Conservation (phyloP, 768 basidiomycete species). For the Leucogyrophana mollusca region DNA sequence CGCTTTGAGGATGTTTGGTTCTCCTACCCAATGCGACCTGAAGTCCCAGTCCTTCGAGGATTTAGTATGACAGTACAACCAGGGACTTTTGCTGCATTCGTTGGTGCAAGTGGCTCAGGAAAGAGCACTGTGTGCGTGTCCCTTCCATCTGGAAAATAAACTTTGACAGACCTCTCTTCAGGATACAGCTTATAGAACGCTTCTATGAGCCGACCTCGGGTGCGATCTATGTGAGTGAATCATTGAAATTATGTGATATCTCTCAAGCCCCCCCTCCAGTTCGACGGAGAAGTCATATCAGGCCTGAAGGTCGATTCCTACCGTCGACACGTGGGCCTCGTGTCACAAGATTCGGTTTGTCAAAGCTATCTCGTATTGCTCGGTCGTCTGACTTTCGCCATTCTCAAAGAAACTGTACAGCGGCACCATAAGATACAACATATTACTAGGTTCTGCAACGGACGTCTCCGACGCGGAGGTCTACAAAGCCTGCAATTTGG, state of each 20-base stretch:
- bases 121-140: constrained; percentile 41
- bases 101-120: constrained; percentile 40
- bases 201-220: constrained; percentile 60
- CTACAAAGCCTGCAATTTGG: constrained; percentile 47
- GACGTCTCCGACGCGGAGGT: constrained; percentile 44
- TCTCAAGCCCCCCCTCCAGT: constrained; percentile 36
- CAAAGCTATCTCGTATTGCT: no score
- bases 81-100: constrained; percentile 40
- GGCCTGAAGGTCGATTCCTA: constrained; percentile 49
- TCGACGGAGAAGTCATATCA: constrained; percentile 46
- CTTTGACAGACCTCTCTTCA: no score
- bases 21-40: constrained; percentile 48
- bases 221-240: no score
- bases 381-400: constrained; percentile 45
- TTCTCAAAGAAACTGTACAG: constrained; percentile 45
- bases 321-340: constrained; percentile 48
- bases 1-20: constrained; percentile 48
- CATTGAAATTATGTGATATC: no score
- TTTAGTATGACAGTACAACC: constrained; percentile 39
- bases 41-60: constrained; percentile 50
- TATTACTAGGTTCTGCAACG: constrained; percentile 39
- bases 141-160: no score
- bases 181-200: constrained; percentile 47
- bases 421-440: constrained; percentile 41
- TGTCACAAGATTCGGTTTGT: constrained; percentile 55